Evolutionary conservation across 148 eudicot genomes (phyloP).

Genomic region (Tetragonia tetragonoides): DNA sequence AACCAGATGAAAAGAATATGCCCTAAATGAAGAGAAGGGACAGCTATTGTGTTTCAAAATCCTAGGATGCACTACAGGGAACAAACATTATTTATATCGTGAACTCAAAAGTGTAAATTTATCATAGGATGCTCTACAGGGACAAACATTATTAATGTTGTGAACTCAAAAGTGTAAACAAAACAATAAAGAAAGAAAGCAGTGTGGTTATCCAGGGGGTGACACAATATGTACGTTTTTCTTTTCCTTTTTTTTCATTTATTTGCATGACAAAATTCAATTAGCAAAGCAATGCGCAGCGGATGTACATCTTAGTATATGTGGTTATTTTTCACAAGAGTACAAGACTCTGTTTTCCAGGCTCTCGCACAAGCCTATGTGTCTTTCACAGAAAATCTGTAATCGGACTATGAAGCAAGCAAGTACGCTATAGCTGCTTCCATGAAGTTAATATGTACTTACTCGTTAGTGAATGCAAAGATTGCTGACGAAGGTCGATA

Average conservation of each 20-base stretch:
- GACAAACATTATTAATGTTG: too few relatives aligned
- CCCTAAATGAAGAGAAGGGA: too few relatives aligned
- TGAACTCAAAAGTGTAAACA: too few relatives aligned
- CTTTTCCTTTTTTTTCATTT: neutral
- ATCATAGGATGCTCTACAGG: too few relatives aligned
- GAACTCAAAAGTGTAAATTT: too few relatives aligned
- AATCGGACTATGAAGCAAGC: slow-evolving; percentile 1
- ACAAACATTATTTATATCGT: too few relatives aligned
- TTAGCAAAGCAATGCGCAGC: neutral
- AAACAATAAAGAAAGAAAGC: too few relatives aligned
- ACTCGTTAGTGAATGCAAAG: slow-evolving; percentile 95
- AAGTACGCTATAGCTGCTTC: neutral
- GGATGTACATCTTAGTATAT: neutral
- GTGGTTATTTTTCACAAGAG: neutral
- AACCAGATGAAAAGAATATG: too few relatives aligned
- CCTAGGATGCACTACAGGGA: too few relatives aligned
- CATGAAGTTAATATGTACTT: slow-evolving; percentile 30
- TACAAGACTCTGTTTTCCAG: neutral
- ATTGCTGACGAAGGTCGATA: slow-evolving; percentile 80
- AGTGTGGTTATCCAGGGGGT: neutral
- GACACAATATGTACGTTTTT: neutral
- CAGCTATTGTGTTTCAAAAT: too few relatives aligned
- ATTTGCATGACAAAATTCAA: too few relatives aligned
- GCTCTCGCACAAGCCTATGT: neutral
- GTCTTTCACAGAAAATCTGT: neutral